These are phyloP conservation scores for Globisporangium cederbergense DNA, from an alignment of 352 stramenopile species.

Conservation along the genomic window DNA sequence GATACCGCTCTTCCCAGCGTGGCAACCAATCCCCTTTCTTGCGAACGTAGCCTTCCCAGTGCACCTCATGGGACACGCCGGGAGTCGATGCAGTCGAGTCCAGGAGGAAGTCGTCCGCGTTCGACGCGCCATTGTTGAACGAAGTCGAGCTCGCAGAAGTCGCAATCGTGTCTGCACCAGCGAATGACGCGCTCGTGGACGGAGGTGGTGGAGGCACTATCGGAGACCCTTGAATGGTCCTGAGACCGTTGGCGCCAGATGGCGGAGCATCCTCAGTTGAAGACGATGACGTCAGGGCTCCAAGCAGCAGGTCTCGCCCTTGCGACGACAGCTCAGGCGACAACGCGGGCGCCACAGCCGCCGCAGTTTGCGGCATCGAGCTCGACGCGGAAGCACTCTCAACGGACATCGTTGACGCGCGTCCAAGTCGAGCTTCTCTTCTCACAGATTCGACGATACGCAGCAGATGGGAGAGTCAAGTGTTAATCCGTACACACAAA, in stretches of 20 bases:
- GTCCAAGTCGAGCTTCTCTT: neutral
- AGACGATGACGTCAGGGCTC: slow-evolving; percentile 22
- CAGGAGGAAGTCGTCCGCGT: slow-evolving; percentile 22
- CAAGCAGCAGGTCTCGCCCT: slow-evolving; percentile 42
- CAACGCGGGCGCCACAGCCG: slow-evolving; percentile 8
- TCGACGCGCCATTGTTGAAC: slow-evolving; percentile 14
- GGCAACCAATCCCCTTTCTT: slow-evolving; percentile 89
- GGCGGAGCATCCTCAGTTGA: slow-evolving; percentile 3
- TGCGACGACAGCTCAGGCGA: slow-evolving; percentile 31
- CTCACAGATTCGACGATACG: neutral
- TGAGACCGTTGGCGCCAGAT: neutral
- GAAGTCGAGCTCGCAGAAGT: slow-evolving; percentile 17
- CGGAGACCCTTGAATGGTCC: neutral
- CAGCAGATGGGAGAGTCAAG: neutral
- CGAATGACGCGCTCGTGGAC: slow-evolving; percentile 9
- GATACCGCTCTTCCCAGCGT: slow-evolving; percentile 87
- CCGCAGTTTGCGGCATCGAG: neutral
- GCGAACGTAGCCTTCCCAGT: slow-evolving; percentile 87
- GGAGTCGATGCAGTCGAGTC: slow-evolving; percentile 37
- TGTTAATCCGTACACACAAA: slow-evolving; percentile 1
- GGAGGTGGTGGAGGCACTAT: slow-evolving; percentile 1
- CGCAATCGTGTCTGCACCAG: slow-evolving; percentile 7
- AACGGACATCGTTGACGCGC: slow-evolving; percentile 8
- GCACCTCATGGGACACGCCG: slow-evolving; percentile 62
- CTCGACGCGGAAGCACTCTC: slow-evolving; percentile 5